phyloP scores from a whole-genome alignment of 2,329 filamentous ascomycete species.

The Phyllosticta citrichinensis region DNA sequence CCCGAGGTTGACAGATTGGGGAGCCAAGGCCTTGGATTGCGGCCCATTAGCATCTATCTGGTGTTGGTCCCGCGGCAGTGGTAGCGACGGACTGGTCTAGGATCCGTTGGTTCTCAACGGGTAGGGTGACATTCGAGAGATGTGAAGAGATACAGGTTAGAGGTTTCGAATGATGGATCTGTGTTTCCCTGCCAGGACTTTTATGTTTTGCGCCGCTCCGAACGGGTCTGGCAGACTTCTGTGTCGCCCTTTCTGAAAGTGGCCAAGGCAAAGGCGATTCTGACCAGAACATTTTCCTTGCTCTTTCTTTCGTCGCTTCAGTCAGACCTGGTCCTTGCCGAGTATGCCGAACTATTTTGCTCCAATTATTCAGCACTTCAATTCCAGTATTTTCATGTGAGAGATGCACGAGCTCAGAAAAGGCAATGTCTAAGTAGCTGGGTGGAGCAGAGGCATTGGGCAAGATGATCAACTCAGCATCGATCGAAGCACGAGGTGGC shows the following conservation, averaged over 20 bases:
- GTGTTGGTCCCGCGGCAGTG: not conserved
- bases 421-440: not conserved
- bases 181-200: too few species aligned
- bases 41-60: not conserved
- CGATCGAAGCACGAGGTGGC: not conserved
- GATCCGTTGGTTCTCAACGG: not conserved
- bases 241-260: too few species aligned
- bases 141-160: not conserved
- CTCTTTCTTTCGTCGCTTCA: not conserved
- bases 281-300: not conserved
- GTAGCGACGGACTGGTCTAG: not conserved
- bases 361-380: not conserved
- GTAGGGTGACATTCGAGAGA: not conserved
- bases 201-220: too few species aligned
- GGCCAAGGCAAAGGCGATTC: not conserved
- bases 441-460: not conserved
- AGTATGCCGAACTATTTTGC: not conserved
- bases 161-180: too few species aligned
- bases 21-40: not conserved
- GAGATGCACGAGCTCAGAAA: too few species aligned
- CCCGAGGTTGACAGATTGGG: not conserved
- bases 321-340: not conserved
- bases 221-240: too few species aligned
- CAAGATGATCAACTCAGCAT: not conserved
- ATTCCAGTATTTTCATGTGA: not conserved